phyloP scores from a whole-genome alignment of 2,329 filamentous ascomycete genomes.

The Colletotrichum tropicale region DNA sequence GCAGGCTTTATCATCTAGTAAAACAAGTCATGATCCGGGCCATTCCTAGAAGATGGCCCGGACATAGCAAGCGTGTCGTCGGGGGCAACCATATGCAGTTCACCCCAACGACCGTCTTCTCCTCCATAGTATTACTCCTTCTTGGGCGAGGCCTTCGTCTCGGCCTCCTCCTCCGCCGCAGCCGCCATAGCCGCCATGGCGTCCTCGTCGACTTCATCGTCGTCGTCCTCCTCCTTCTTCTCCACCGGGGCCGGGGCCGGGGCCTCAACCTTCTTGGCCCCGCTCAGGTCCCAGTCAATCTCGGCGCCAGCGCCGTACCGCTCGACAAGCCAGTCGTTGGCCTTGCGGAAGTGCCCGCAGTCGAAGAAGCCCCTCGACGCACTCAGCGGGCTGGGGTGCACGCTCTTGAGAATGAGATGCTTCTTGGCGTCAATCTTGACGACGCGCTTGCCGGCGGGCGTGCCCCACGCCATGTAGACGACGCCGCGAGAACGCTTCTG shows the following conservation, averaged over 20 bases:
- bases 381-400: constrained; percentile 93
- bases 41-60: background rate
- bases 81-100: background rate
- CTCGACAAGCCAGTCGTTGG: constrained; percentile 82
- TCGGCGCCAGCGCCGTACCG: constrained; percentile 80
- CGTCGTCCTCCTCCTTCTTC: constrained; percentile 14
- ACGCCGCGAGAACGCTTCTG: constrained; percentile 79
- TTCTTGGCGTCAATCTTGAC: constrained; percentile 71
- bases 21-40: background rate
- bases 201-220: constrained; percentile 4
- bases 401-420: constrained; percentile 84
- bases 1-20: background rate
- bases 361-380: constrained; percentile 83
- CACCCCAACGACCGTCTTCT: constrained; percentile 8
- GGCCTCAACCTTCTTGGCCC: constrained; percentile 12
- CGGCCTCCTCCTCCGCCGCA: constrained; percentile 17
- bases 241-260: background rate
- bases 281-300: constrained; percentile 80
- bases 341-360: constrained; percentile 79
- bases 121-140: constrained; percentile 7
- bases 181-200: background rate
- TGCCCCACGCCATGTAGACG: constrained; percentile 95
- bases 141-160: constrained; percentile 19
- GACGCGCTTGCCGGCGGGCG: constrained; percentile 80
- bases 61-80: background rate